A percentile compares a stretch with the other conserved stretches of the same genome.
Evolutionary conservation across 2,329 filamentous ascomycete genomes (phyloP).

Genomic region (Aureobasidium musti): DNA sequence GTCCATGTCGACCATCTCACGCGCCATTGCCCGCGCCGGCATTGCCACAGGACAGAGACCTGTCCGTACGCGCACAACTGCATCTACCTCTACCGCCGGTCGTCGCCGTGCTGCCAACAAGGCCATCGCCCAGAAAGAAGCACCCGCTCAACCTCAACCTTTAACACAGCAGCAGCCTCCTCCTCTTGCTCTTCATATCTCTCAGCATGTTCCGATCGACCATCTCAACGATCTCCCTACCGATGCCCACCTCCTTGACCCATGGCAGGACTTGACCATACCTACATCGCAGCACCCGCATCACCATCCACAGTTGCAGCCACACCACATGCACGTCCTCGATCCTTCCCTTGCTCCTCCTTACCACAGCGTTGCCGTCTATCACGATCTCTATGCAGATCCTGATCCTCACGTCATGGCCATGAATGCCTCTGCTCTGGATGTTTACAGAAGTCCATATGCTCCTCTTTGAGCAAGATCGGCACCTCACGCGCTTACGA

Average conservation of each 20-base stretch:
- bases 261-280: slow-evolving; percentile 20
- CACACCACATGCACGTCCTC: slow-evolving; percentile 22
- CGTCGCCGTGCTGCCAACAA: slow-evolving; percentile 2
- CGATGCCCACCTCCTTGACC: slow-evolving; percentile 23
- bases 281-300: not conserved
- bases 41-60: slow-evolving; percentile 11
- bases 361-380: slow-evolving; percentile 10
- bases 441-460: slow-evolving; percentile 27
- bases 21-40: slow-evolving; percentile 25
- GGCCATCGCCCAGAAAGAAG: slow-evolving; percentile 3
- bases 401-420: slow-evolving; percentile 10
- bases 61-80: slow-evolving; percentile 6
- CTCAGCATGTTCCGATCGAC: not conserved
- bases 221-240: not conserved
- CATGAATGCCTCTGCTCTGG: not conserved
- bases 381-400: slow-evolving; percentile 21
- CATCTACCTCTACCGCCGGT: not conserved
- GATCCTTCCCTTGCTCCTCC: slow-evolving; percentile 24
- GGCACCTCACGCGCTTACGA: not conserved
- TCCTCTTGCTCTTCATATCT: not conserved
- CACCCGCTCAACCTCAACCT: not conserved
- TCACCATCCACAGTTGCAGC: slow-evolving; percentile 8
- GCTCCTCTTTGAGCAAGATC: slow-evolving; percentile 13
- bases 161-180: not conserved
- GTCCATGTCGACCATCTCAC: slow-evolving; percentile 29